Conservation (phyloP, 2,329 filamentous ascomycete species). For the Fusarium sp. region DNA sequence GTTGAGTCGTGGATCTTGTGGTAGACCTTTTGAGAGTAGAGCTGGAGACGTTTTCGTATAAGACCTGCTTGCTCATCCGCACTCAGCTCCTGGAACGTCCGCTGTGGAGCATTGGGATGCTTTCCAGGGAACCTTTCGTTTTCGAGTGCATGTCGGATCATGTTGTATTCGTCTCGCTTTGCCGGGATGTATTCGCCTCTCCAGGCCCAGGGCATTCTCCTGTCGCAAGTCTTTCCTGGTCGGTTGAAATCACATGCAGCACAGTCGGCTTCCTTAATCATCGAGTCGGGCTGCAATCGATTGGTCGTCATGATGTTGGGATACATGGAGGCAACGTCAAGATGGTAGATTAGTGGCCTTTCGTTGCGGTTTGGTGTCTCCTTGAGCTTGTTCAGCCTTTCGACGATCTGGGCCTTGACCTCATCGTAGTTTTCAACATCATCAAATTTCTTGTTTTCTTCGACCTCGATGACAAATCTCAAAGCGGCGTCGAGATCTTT, state of each 20-base stretch:
- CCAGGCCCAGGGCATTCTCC: conserved; percentile 96
- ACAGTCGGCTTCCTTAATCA: conserved; percentile 96
- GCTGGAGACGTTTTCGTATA: conserved; percentile 86
- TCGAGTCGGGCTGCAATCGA: conserved; percentile 96
- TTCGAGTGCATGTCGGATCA: conserved; percentile 92
- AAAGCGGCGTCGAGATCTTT: conserved; percentile 88
- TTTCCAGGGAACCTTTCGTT: conserved; percentile 93
- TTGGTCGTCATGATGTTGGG: conserved; percentile 99
- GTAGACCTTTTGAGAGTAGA: conserved; percentile 98
- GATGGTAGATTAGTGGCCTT: conserved; percentile 92
- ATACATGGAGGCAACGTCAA: conserved; percentile 99
- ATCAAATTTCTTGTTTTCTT: conserved; percentile 84
- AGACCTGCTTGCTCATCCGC: conserved; percentile 84
- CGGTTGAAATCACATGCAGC: conserved; percentile 98
- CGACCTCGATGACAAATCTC: conserved; percentile 85
- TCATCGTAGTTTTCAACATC: conserved; percentile 86
- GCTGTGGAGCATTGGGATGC: conserved; percentile 73
- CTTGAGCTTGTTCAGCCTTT: conserved; percentile 78
- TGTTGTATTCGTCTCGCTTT: conserved; percentile 98
- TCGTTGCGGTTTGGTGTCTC: conserved; percentile 87
- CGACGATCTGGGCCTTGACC: conserved; percentile 84
- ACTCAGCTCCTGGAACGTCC: conserved; percentile 84
- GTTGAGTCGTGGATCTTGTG: conserved; percentile 98
- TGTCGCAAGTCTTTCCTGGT: conserved; percentile 96
- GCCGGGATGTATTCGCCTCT: conserved; percentile 96